phyloP scores from a whole-genome alignment of 345 rosid species.

The Aquilaria sinensis region DNA sequence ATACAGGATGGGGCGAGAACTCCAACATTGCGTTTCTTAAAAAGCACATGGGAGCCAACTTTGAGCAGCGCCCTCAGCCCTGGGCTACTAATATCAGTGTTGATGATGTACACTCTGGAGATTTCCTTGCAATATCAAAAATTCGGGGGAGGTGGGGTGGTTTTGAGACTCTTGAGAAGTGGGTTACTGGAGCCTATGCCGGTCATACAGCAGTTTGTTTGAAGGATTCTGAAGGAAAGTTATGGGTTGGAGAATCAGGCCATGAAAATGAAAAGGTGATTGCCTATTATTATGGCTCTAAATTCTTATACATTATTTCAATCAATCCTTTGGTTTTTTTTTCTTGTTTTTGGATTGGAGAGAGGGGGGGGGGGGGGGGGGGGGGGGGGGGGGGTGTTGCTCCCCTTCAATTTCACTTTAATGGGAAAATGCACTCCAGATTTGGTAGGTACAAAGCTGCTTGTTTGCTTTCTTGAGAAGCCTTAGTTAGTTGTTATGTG shows the following conservation, averaged over 20 bases:
- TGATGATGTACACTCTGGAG: conserved; percentile 72
- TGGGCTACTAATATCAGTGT: conserved; percentile 60
- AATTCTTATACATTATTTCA: too few species aligned
- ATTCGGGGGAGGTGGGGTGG: conserved; percentile 88
- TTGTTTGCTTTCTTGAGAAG: too few species aligned
- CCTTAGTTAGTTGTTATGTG: too few species aligned
- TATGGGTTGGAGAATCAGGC: conserved; percentile 94
- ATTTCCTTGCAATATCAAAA: conserved; percentile 78
- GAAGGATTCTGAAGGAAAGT: conserved; percentile 76
- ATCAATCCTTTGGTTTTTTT: neutral
- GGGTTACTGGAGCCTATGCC: conserved; percentile 96
- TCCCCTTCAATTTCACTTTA: too few species aligned
- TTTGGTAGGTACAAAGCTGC: too few species aligned
- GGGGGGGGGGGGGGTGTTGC: too few species aligned
- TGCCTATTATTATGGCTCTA: too few species aligned
- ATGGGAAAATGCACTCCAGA: too few species aligned
- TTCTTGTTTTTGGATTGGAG: neutral
- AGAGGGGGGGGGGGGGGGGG: too few species aligned
- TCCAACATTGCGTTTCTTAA: conserved; percentile 67
- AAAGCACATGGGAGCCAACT: conserved; percentile 80
- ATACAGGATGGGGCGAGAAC: conserved; percentile 86
- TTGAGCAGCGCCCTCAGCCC: conserved; percentile 62
- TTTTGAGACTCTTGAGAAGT: conserved; percentile 90
- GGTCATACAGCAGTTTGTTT: conserved; percentile 85
- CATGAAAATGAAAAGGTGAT: conserved; percentile 81